A percentile compares a stretch with the other conserved stretches of the same genome.
phyloP scores from a whole-genome alignment of 345 rosid genomes.

The Pugionium dolabratum region DNA sequence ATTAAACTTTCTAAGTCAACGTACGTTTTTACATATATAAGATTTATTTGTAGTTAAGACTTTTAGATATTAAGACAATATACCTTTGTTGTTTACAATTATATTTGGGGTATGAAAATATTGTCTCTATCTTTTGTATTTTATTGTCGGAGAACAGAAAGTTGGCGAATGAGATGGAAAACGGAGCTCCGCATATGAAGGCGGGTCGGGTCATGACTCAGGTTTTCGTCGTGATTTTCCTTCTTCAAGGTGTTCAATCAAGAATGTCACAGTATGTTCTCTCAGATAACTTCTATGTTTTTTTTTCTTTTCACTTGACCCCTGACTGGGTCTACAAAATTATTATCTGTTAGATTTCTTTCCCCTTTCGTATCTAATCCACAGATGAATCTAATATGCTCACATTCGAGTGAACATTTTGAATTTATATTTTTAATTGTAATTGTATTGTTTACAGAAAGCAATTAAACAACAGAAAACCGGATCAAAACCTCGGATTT shows the following conservation, averaged over 20 bases:
- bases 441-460: constrained; percentile 28
- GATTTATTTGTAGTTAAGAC: neutral
- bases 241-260: constrained; percentile 34
- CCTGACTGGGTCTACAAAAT: neutral
- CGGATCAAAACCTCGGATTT: constrained; percentile 2
- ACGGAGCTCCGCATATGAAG: constrained; percentile 5
- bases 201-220: constrained; percentile 20
- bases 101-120: neutral
- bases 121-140: constrained; percentile 5
- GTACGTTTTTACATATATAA: constrained; percentile 15
- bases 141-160: neutral
- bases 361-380: neutral
- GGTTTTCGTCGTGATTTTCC: constrained; percentile 16
- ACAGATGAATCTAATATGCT: neutral
- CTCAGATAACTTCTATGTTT: neutral
- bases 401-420: neutral
- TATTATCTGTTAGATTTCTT: neutral
- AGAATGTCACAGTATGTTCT: constrained; percentile 9
- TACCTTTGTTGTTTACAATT: too few species aligned
- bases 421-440: neutral
- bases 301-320: too few species aligned
- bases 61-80: neutral
- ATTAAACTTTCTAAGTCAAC: neutral
- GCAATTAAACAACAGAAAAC: constrained; percentile 3
- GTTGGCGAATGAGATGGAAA: neutral